phyloP scores from a whole-genome alignment of 495 filamentous ascomycete species.

The Aspergillus nanangensis region DNA sequence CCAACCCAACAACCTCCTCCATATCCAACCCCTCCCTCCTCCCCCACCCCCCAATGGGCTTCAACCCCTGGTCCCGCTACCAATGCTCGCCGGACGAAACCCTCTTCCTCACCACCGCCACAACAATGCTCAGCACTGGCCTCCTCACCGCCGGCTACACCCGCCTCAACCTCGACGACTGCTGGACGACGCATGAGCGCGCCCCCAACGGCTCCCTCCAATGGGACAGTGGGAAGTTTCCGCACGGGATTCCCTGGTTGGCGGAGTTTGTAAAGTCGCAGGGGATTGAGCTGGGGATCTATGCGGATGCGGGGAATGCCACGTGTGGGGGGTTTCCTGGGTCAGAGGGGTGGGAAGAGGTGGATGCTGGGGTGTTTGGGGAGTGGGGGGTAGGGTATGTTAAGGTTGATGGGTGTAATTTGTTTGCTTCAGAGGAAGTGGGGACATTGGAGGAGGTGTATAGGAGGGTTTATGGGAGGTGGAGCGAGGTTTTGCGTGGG shows the following conservation, averaged over 20 bases:
- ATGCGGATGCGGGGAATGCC: constrained; percentile 35
- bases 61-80: constrained; percentile 43
- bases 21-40: constrained; percentile 20
- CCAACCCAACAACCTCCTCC: constrained; percentile 1
- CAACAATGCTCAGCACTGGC: constrained; percentile 32
- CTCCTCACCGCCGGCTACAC: constrained; percentile 36
- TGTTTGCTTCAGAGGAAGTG: not conserved
- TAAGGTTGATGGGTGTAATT: constrained; percentile 37
- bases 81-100: constrained; percentile 39
- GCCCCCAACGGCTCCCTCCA: constrained; percentile 25
- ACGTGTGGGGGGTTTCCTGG: constrained; percentile 39
- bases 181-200: constrained; percentile 32
- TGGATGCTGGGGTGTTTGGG: constrained; percentile 33
- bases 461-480: constrained; percentile 23
- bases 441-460: not conserved
- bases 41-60: constrained; percentile 39
- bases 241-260: constrained; percentile 37
- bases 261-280: constrained; percentile 23
- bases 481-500: constrained; percentile 21
- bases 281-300: constrained; percentile 38
- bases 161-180: constrained; percentile 39
- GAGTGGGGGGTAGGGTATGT: constrained; percentile 41
- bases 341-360: constrained; percentile 29
- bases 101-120: constrained; percentile 34
- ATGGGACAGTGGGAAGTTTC: constrained; percentile 34